Evolutionary conservation across 169 alveolate species (phyloP).

Genomic region (Plasmodium vivax): DNA sequence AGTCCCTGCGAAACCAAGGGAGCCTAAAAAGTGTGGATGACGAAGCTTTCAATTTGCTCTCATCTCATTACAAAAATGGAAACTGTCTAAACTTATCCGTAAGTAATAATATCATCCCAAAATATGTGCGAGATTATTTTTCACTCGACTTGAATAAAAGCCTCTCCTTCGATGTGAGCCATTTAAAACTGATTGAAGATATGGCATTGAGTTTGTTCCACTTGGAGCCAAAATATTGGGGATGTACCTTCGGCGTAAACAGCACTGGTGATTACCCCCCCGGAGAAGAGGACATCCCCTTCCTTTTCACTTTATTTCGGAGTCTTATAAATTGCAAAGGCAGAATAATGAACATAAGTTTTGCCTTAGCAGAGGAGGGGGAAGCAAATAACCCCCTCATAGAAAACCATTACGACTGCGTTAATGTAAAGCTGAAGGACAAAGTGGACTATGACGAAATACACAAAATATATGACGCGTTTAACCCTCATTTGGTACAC

Average conservation of each 20-base stretch:
- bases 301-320: conserved; percentile 16
- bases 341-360: conserved; percentile 38
- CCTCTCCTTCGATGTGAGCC: neutral
- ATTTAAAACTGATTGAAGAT: conserved; percentile 23
- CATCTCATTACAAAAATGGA: conserved; percentile 16
- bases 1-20: conserved; percentile 34
- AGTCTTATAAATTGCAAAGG: conserved; percentile 6
- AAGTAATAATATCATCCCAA: conserved; percentile 37
- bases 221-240: conserved; percentile 72
- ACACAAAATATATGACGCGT: conserved; percentile 1
- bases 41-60: conserved; percentile 2
- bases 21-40: conserved; percentile 65
- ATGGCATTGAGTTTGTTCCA: conserved; percentile 29
- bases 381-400: neutral
- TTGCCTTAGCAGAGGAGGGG: conserved; percentile 7
- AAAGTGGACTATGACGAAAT: conserved; percentile 24
- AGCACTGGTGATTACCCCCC: neutral
- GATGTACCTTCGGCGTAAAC: conserved; percentile 11
- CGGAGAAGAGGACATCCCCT: neutral
- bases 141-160: conserved; percentile 28
- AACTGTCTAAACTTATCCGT: conserved; percentile 63
- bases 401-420: conserved; percentile 2
- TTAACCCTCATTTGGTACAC: conserved; percentile 41
- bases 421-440: conserved; percentile 15
- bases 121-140: conserved; percentile 42